Conservation (phyloP, 495 filamentous ascomycete genomes). For the Hypomontagnella submonticulosa region DNA sequence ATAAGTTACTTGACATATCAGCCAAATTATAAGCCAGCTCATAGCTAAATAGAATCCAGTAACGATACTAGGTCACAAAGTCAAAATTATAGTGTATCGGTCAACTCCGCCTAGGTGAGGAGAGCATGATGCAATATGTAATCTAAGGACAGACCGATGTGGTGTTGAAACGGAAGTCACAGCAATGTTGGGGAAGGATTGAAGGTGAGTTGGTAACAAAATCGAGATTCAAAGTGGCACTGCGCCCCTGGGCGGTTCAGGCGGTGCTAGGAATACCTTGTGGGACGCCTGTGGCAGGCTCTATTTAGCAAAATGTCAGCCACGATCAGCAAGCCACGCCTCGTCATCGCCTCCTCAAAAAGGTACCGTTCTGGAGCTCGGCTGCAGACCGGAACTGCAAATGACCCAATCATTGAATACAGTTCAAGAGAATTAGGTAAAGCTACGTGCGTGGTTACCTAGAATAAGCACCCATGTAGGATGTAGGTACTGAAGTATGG, state of each 20-base stretch:
- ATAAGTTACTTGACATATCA: no score
- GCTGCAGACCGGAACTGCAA: slow-evolving; percentile 34
- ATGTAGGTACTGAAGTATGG: no score
- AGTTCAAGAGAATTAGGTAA: background rate
- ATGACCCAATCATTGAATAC: slow-evolving; percentile 12
- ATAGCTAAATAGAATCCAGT: slow-evolving; percentile 2
- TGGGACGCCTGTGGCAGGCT: slow-evolving; percentile 5
- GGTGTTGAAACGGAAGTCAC: background rate
- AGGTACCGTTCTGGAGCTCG: slow-evolving; percentile 16
- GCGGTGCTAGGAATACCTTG: slow-evolving; percentile 8
- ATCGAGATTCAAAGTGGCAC: background rate
- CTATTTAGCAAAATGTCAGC: slow-evolving; percentile 35
- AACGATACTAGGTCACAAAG: slow-evolving; percentile 3
- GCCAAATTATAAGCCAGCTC: no score
- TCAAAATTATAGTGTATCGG: slow-evolving; percentile 8
- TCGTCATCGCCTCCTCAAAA: slow-evolving; percentile 44
- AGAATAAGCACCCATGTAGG: no score
- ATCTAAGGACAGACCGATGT: no score
- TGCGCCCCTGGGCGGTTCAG: background rate
- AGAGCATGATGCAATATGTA: slow-evolving; percentile 4
- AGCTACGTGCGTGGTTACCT: no score
- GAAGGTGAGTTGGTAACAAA: slow-evolving; percentile 8
- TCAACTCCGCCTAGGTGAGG: slow-evolving; percentile 9
- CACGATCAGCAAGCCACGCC: slow-evolving; percentile 44
- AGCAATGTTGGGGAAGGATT: background rate